These are phyloP conservation scores for Phytophthora crassamura DNA, from an alignment of 352 stramenopile genomes.

Conservation along the genomic window DNA sequence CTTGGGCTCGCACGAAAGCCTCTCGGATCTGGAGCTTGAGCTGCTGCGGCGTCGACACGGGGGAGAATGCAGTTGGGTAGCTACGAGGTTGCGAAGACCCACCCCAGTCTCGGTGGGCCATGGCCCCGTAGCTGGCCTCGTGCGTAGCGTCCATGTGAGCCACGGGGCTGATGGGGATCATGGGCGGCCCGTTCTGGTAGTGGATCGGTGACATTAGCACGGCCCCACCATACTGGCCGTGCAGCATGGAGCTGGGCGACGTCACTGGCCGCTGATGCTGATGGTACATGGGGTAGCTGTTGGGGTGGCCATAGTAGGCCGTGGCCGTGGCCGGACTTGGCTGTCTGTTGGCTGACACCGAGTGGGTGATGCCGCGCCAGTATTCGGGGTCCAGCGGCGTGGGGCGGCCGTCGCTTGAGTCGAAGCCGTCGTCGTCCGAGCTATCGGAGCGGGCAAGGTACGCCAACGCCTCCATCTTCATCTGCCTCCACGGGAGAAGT, in stretches of 20 bases:
- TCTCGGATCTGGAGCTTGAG: constrained; percentile 58
- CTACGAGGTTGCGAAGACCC: constrained; percentile 14
- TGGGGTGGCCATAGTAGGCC: constrained; percentile 5
- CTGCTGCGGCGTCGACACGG: constrained; percentile 25
- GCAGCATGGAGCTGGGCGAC: constrained; percentile 16
- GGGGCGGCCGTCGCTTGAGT: constrained; percentile 36
- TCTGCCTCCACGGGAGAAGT: background rate
- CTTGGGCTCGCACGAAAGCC: constrained; percentile 52
- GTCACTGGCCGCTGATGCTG: constrained; percentile 22
- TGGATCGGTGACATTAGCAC: constrained; percentile 38
- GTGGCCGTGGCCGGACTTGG: constrained; percentile 9
- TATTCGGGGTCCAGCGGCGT: constrained; percentile 77
- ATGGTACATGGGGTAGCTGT: constrained; percentile 26
- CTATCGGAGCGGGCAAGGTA: constrained; percentile 47
- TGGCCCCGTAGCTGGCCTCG: constrained; percentile 3
- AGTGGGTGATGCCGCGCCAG: constrained; percentile 78
- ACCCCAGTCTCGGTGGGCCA: constrained; percentile 1
- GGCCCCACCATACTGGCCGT: constrained; percentile 14
- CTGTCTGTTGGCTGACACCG: constrained; percentile 26
- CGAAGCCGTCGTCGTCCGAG: constrained; percentile 45
- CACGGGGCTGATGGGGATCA: constrained; percentile 43
- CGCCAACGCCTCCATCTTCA: constrained; percentile 51
- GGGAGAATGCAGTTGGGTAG: constrained; percentile 11
- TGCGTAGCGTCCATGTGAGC: constrained; percentile 14
- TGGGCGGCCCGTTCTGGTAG: constrained; percentile 24